Evolutionary conservation across 2,329 filamentous ascomycete species (phyloP).

Genomic region (Xylariaceae sp.): DNA sequence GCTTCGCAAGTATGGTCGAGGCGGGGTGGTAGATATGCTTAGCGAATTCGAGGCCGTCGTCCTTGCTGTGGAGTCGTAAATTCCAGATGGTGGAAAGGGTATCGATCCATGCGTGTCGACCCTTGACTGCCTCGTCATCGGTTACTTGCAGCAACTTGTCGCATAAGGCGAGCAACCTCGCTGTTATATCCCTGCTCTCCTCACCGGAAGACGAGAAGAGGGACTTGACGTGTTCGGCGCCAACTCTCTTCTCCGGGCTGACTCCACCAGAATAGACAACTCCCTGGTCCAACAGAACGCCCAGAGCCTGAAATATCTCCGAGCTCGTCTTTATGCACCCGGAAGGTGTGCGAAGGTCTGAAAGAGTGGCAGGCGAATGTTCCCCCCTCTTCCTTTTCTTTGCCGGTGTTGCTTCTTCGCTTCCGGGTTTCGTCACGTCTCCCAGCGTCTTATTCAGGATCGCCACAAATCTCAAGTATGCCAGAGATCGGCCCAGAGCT

Average conservation of each 20-base stretch:
- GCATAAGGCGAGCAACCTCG: conserved; percentile 43
- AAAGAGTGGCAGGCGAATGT: conserved; percentile 34
- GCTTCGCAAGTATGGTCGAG: conserved; percentile 37
- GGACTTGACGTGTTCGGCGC: conserved; percentile 53
- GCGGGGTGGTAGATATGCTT: conserved; percentile 38
- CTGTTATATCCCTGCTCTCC: conserved; percentile 42
- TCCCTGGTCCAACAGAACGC: conserved; percentile 42
- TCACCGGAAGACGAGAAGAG: conserved; percentile 46
- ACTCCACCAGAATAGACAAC: conserved; percentile 29
- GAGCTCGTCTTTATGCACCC: conserved; percentile 43
- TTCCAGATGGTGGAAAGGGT: conserved; percentile 46
- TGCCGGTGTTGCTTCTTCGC: conserved; percentile 23
- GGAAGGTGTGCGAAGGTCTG: conserved; percentile 34
- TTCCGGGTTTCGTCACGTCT: conserved; percentile 40
- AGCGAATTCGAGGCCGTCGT: conserved; percentile 46
- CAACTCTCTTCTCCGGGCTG: conserved; percentile 42
- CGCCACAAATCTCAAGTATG: conserved; percentile 61
- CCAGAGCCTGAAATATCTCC: conserved; percentile 44
- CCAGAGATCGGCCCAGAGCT: conserved; percentile 64
- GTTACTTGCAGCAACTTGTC: conserved; percentile 32
- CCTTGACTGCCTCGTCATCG: conserved; percentile 31
- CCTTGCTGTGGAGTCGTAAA: conserved; percentile 45
- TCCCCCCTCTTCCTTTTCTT: conserved; percentile 39
- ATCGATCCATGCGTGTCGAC: conserved; percentile 43
- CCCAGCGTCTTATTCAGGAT: conserved; percentile 62